phyloP scores from a whole-genome alignment of 2,329 filamentous ascomycete species.

The Fusarium nanum region DNA sequence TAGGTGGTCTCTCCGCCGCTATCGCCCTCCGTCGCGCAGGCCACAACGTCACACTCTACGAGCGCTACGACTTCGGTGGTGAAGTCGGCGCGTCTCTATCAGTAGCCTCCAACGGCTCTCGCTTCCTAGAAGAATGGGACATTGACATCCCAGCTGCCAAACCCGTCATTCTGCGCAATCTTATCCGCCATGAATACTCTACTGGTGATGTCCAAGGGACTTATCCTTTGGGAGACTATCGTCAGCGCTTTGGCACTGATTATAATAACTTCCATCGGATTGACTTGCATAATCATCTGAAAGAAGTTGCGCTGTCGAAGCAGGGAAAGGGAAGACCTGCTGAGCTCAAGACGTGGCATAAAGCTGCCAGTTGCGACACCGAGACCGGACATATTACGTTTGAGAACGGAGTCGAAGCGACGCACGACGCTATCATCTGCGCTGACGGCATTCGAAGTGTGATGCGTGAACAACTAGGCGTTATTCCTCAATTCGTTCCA shows the following conservation, averaged over 20 bases:
- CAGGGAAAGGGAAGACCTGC: background rate
- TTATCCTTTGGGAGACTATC: constrained; percentile 23
- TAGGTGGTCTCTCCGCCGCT: constrained; percentile 64
- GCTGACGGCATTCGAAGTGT: constrained; percentile 18
- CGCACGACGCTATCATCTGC: constrained; percentile 16
- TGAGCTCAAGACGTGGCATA: constrained; percentile 12
- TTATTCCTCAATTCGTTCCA: background rate
- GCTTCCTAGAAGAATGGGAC: constrained; percentile 73
- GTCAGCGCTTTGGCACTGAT: constrained; percentile 12
- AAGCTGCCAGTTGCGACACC: background rate
- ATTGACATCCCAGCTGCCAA: constrained; percentile 20
- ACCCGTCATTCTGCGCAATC: constrained; percentile 8
- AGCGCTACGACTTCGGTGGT: constrained; percentile 69
- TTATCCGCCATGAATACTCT: constrained; percentile 22
- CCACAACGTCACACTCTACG: constrained; percentile 63
- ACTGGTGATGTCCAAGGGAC: constrained; percentile 8
- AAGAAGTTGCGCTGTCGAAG: background rate
- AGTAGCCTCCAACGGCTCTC: constrained; percentile 72
- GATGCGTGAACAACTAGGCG: constrained; percentile 15
- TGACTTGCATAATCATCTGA: constrained; percentile 17
- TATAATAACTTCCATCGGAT: constrained; percentile 26
- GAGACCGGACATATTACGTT: constrained; percentile 5
- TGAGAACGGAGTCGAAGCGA: constrained; percentile 5
- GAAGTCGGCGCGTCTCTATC: constrained; percentile 72
- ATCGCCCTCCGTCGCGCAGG: constrained; percentile 65